Evolutionary conservation across 148 eudicot species (phyloP).

Genomic region (Arbutus unedo): DNA sequence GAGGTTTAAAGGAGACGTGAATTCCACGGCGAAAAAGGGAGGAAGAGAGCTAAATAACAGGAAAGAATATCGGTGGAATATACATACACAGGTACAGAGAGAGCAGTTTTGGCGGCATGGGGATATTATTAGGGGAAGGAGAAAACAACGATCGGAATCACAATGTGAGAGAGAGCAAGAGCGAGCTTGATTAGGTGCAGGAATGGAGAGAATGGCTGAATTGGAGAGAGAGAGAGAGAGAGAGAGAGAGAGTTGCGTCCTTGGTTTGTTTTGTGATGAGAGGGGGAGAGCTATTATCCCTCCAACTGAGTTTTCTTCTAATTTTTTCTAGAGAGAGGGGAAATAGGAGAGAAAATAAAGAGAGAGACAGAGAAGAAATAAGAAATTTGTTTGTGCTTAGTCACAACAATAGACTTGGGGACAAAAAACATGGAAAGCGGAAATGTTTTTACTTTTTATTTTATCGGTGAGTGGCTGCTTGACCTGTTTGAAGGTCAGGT

Average conservation of each 20-base stretch:
- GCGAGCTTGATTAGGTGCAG: background rate
- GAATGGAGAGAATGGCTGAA: background rate
- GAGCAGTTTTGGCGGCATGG: background rate
- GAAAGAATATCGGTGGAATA: background rate
- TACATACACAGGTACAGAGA: background rate
- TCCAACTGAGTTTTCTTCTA: background rate
- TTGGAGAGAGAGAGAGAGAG: background rate
- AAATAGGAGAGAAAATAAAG: background rate
- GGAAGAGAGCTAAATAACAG: background rate
- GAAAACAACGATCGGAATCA: background rate
- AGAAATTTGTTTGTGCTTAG: background rate
- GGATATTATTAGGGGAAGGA: background rate
- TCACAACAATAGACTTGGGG: background rate
- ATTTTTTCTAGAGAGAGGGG: background rate
- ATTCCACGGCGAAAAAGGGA: background rate
- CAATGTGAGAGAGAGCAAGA: background rate
- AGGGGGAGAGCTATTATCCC: background rate
- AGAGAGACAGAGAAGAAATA: background rate
- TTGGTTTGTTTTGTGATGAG: background rate
- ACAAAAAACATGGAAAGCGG: background rate
- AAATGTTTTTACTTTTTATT: background rate
- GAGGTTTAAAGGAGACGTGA: background rate
- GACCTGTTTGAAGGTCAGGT: slow-evolving; percentile 7
- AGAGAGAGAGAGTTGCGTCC: slow-evolving; percentile 6
- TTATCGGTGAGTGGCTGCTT: background rate